These are phyloP conservation scores for Tulasnella sp. DNA, from an alignment of 768 basidiomycete genomes.

Conservation along the genomic window DNA sequence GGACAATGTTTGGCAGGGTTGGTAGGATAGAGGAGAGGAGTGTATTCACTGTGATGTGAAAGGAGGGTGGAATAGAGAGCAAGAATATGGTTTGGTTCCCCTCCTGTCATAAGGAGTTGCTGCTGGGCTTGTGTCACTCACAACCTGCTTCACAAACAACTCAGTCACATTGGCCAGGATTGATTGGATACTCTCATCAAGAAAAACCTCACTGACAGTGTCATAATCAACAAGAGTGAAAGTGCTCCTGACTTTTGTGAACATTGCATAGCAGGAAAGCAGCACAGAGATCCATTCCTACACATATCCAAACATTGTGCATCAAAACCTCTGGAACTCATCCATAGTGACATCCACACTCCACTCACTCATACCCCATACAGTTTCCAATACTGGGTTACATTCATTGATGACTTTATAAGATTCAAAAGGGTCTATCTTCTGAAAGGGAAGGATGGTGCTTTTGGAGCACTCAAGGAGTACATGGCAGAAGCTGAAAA, in stretches of 20 bases:
- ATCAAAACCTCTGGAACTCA: background rate
- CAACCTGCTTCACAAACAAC: background rate
- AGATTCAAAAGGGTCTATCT: background rate
- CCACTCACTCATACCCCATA: background rate
- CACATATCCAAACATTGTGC: background rate
- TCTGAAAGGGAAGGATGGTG: slow-evolving; percentile 1
- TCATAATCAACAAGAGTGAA: background rate
- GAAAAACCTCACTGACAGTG: background rate
- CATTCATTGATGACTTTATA: slow-evolving; percentile 7
- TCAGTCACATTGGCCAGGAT: background rate
- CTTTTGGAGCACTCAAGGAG: slow-evolving; percentile 22
- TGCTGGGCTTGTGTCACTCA: background rate
- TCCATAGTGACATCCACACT: slow-evolving; percentile 15
- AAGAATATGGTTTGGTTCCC: no score
- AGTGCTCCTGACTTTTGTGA: background rate
- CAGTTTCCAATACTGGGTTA: slow-evolving; percentile 7
- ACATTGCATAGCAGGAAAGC: slow-evolving; percentile 13
- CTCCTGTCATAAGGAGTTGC: no score
- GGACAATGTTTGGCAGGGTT: no score
- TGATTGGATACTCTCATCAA: background rate
- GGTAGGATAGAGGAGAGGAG: no score
- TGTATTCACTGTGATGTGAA: no score
- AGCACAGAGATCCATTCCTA: slow-evolving; percentile 9
- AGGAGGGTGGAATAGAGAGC: no score
- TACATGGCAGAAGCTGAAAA: slow-evolving; percentile 30